Evolutionary conservation across 169 alveolate genomes (phyloP), one percentile per base, ranked within the genome.

Genomic region (Plasmodium gallinaceum): DNA sequence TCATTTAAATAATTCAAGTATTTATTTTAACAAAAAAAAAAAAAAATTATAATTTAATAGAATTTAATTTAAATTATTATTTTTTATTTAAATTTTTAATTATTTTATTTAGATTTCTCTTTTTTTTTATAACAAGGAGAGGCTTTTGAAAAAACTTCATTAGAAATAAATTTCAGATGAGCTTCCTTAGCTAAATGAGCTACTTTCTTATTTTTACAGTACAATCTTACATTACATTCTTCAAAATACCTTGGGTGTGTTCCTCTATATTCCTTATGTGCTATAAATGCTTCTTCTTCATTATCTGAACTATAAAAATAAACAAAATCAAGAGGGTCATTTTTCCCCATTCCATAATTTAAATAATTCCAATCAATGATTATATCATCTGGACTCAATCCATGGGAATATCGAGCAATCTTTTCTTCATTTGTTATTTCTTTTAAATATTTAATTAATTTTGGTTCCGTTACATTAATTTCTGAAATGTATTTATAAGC

Each of bases 161-260:
- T 73, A 9, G 91, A 66, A 58, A 68, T n/a, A 58, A 83, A 83
- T 24, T 83, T 66, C 14, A 54, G 52, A 69, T 68, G 85, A 8
- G 91, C 91, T 24, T 83, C 85, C 60, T 83, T 83, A 9, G 91
- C 91, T 58, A 83, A 68, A 52, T 83, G 91, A 39, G 72, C 70
- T 60, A 83, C 91, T 64, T 66, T 83, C 52, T 83, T 83, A 68
- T 83, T 83, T 68, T 83, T 83, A 52, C 91, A 83, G 24, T 83
- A 83, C 32, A 83, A 26, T 42, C 91, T 66, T 2, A 83, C 91
- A 26, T 83, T 83, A 22, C 85, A 83, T 39, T 83, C 91, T 66
- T 83, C 85, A 71, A 83, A 83, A 51, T 83, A 83, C 46, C 74
- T 54, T 10, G 91, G 91, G 24, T 68, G 73, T 14, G 91, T 69